These are phyloP conservation scores for Diaporthe citriasiana DNA, from an alignment of 2,329 filamentous ascomycete species.

Conservation along the genomic window DNA sequence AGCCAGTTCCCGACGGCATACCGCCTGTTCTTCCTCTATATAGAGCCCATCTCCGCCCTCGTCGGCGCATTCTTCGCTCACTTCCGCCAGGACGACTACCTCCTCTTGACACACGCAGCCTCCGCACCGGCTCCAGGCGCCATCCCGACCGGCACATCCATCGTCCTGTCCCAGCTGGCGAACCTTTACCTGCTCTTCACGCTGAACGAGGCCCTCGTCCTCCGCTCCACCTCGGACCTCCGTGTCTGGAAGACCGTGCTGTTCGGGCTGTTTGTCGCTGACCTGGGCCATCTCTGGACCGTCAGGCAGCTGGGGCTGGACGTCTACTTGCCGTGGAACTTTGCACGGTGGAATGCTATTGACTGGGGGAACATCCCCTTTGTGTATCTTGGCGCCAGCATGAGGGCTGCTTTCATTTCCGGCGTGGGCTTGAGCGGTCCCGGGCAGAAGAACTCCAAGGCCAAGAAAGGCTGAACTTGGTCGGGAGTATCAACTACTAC, in stretches of 20 bases:
- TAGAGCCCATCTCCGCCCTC: conserved; percentile 73
- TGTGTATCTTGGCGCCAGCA: conserved; percentile 75
- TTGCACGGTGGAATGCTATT: conserved; percentile 74
- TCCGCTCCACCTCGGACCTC: conserved; percentile 77
- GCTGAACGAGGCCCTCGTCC: conserved; percentile 81
- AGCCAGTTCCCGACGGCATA: conserved; percentile 71
- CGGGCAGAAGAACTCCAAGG: conserved; percentile 43
- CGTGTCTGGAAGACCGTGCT: conserved; percentile 79
- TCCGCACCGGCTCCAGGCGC: conserved; percentile 59
- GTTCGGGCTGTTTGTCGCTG: conserved; percentile 78
- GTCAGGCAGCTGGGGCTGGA: conserved; percentile 69
- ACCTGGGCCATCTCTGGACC: conserved; percentile 81
- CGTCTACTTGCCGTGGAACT: conserved; percentile 71
- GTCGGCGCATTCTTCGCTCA: conserved; percentile 67
- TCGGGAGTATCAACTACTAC: no score
- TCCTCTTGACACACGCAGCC: conserved; percentile 72
- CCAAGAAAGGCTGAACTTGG: conserved; percentile 18
- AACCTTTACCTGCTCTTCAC: conserved; percentile 85
- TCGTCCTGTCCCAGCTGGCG: conserved; percentile 80
- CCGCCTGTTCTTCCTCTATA: conserved; percentile 79
- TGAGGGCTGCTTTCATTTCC: conserved; percentile 71
- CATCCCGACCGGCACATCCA: conserved; percentile 72
- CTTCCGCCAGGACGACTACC: conserved; percentile 68
- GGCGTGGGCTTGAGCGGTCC: conserved; percentile 64
- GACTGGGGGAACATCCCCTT: conserved; percentile 78